A percentile compares a stretch with the other conserved stretches of the same genome.
Conservation (phyloP, 1,284 basidiomycete species). For the Leccinum angustisporum region DNA sequence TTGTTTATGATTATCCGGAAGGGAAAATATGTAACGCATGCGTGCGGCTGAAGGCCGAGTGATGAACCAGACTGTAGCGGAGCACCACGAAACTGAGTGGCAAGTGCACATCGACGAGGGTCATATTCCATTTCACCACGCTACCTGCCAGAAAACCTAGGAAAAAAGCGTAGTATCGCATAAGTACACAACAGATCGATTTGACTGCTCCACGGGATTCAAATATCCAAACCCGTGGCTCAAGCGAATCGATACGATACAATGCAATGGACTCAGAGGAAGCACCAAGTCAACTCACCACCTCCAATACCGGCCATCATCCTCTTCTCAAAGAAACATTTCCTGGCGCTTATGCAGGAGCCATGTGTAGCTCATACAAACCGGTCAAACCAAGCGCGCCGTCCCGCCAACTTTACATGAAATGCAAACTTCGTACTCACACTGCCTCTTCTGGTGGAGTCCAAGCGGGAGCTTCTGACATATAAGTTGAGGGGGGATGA, state of each 20-base stretch:
- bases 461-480: not conserved
- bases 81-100: slow-evolving; percentile 9
- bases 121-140: slow-evolving; percentile 33
- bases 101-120: slow-evolving; percentile 24
- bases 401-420: slow-evolving; percentile 53
- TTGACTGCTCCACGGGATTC: not conserved
- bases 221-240: not conserved
- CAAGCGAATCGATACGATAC: not conserved
- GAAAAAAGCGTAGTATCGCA: not conserved
- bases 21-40: not conserved
- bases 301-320: slow-evolving; percentile 43
- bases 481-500: not conserved
- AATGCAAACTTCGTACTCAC: slow-evolving; percentile 43
- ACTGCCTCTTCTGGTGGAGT: slow-evolving; percentile 3
- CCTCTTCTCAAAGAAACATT: slow-evolving; percentile 38
- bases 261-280: not conserved
- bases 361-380: slow-evolving; percentile 37
- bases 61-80: slow-evolving; percentile 7
- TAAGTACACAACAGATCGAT: slow-evolving; percentile 10
- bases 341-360: slow-evolving; percentile 46
- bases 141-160: slow-evolving; percentile 24
- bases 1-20: slow-evolving; percentile 2
- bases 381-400: slow-evolving; percentile 45
- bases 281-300: slow-evolving; percentile 36
- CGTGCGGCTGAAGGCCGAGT: not conserved